Conservation (phyloP, 345 rosid species). For the Eucalyptus fibrosa region DNA sequence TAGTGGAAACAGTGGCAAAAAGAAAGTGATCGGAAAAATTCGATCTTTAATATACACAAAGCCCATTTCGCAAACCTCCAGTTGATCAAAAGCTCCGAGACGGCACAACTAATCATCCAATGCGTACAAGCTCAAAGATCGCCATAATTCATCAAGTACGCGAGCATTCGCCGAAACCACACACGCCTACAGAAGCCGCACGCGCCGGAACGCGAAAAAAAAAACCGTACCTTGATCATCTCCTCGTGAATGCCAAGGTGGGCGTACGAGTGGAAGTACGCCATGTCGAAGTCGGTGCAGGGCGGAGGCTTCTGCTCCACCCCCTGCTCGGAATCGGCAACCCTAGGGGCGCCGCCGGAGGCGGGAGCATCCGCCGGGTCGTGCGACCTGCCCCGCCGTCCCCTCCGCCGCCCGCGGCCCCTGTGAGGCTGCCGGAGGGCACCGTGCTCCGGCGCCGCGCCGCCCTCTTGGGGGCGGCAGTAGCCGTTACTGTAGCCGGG, state of each 20-base stretch:
- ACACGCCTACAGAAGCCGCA: neutral
- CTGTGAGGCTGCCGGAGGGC: neutral
- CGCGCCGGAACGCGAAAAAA: neutral
- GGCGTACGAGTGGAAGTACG: conserved; percentile 82
- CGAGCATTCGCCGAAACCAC: neutral
- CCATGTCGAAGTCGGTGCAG: conserved; percentile 81
- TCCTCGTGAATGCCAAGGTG: conserved; percentile 95
- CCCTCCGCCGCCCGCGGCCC: conserved; percentile 20
- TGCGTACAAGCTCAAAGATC: neutral
- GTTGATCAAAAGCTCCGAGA: neutral
- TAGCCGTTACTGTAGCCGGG: conserved; percentile 34
- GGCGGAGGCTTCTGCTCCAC: conserved; percentile 17
- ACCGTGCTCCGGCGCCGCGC: neutral
- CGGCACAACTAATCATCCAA: neutral
- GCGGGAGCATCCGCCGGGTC: neutral
- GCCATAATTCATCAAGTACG: neutral
- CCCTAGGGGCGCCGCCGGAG: neutral
- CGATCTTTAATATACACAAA: neutral
- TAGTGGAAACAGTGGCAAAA: neutral
- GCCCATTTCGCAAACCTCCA: neutral
- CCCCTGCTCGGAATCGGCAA: conserved; percentile 17
- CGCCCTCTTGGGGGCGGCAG: conserved; percentile 15
- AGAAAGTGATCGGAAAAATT: neutral
- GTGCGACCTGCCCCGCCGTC: conserved; percentile 18
- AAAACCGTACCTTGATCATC: conserved; percentile 65